Evolutionary conservation across 1,139 yeast species (phyloP).

Genomic region (Yamadazyma siamensis): DNA sequence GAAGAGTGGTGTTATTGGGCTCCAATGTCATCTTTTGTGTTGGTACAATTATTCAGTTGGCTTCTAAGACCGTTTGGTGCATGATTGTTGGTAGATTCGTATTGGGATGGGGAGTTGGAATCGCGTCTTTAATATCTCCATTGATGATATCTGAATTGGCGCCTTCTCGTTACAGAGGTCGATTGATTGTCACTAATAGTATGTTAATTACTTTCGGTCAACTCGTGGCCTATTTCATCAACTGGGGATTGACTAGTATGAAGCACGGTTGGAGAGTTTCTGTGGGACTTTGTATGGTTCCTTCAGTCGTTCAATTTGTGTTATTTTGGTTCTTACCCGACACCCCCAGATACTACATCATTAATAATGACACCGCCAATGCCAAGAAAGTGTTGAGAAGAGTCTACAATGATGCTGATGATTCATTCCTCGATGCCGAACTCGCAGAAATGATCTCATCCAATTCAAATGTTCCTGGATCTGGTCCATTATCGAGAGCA

Average conservation of each 20-base stretch:
- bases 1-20: conserved; percentile 74
- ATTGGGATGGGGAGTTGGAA: conserved; percentile 95
- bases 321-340: conserved; percentile 88
- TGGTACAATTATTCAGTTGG: conserved; percentile 83
- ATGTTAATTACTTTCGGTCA: conserved; percentile 88
- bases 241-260: conserved; percentile 78
- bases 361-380: conserved; percentile 58
- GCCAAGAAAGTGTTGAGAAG: conserved; percentile 65
- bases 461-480: conserved; percentile 64
- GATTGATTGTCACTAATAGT: conserved; percentile 68
- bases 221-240: conserved; percentile 84
- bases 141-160: conserved; percentile 88
- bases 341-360: conserved; percentile 85
- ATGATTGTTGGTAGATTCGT: conserved; percentile 89
- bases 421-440: conserved; percentile 53
- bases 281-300: conserved; percentile 86
- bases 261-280: conserved; percentile 89
- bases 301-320: conserved; percentile 74
- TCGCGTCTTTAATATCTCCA: conserved; percentile 89
- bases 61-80: conserved; percentile 77
- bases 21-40: conserved; percentile 76
- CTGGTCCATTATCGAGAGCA: conserved; percentile 48
- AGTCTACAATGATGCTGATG: conserved; percentile 56
- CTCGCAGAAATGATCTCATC: conserved; percentile 55
- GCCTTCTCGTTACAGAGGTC: conserved; percentile 87